Conservation (phyloP, 805 yeast species). For the Debaryomyces hansenii region DNA sequence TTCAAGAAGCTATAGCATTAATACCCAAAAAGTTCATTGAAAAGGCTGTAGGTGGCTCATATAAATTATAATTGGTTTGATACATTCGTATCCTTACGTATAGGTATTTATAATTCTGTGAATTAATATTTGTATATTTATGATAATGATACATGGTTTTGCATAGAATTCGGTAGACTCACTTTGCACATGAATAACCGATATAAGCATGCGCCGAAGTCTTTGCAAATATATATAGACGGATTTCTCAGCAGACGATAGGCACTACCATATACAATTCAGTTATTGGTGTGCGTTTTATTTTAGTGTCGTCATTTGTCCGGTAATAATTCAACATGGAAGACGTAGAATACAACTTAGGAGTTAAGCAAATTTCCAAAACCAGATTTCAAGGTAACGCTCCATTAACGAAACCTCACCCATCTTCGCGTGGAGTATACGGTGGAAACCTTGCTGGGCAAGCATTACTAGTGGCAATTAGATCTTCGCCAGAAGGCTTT, state of each 20-base stretch:
- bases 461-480: conserved; percentile 33
- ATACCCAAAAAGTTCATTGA: conserved; percentile 13
- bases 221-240: too few species aligned
- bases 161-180: too few species aligned
- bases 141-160: too few species aligned
- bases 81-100: neutral
- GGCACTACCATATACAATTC: too few species aligned
- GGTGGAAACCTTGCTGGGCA: conserved; percentile 39
- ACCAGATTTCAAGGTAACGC: conserved; percentile 14
- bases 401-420: conserved; percentile 26
- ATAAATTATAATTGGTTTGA: conserved; percentile 1
- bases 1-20: conserved; percentile 63
- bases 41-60: conserved; percentile 4
- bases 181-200: too few species aligned
- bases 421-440: conserved; percentile 25
- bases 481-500: conserved; percentile 26
- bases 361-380: conserved; percentile 16
- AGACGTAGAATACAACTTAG: conserved; percentile 11
- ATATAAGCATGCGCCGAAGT: too few species aligned
- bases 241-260: too few species aligned
- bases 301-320: too few species aligned
- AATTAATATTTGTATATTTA: too few species aligned
- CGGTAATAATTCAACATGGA: neutral
- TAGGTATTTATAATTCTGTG: neutral
- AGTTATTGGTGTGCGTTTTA: too few species aligned